Evolutionary conservation across 108 stramenopile species (phyloP).

Genomic region (Fragilariopsis cylindrus): DNA sequence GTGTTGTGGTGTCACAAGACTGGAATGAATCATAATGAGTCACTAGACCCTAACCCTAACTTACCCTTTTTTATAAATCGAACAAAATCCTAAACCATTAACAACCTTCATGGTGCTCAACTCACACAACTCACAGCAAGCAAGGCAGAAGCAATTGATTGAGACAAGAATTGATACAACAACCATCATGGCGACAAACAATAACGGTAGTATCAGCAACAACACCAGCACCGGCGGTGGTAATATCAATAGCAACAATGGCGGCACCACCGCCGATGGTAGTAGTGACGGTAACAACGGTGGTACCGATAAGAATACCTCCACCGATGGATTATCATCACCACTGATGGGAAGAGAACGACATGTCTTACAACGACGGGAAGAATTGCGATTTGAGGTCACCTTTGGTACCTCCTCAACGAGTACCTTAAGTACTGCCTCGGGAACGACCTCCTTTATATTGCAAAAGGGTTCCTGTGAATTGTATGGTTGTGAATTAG

Average conservation of each 20-base stretch:
- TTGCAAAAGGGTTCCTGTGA: slow-evolving; percentile 55
- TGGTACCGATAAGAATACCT: neutral
- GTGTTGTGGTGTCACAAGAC: no score
- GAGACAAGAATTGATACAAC: no score
- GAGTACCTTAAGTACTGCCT: slow-evolving; percentile 5
- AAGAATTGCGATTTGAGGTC: slow-evolving; percentile 62
- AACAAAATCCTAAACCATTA: no score
- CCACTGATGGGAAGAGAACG: slow-evolving; percentile 31
- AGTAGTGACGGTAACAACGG: neutral
- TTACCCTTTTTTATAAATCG: no score
- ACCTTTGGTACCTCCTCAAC: slow-evolving; percentile 32
- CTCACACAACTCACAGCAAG: no score
- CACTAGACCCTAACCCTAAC: no score
- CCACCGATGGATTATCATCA: slow-evolving; percentile 23
- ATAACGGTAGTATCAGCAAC: no score
- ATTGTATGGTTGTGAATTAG: slow-evolving; percentile 60
- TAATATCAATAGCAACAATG: neutral
- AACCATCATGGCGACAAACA: no score
- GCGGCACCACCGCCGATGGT: neutral
- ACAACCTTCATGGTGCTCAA: no score
- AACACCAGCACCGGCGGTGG: no score
- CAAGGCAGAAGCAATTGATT: no score
- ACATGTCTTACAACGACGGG: slow-evolving; percentile 43
- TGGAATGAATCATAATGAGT: no score
- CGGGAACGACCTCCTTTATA: slow-evolving; percentile 14